Conservation (phyloP, 2,329 filamentous ascomycete species). For the Coniochaeta sp. region DNA sequence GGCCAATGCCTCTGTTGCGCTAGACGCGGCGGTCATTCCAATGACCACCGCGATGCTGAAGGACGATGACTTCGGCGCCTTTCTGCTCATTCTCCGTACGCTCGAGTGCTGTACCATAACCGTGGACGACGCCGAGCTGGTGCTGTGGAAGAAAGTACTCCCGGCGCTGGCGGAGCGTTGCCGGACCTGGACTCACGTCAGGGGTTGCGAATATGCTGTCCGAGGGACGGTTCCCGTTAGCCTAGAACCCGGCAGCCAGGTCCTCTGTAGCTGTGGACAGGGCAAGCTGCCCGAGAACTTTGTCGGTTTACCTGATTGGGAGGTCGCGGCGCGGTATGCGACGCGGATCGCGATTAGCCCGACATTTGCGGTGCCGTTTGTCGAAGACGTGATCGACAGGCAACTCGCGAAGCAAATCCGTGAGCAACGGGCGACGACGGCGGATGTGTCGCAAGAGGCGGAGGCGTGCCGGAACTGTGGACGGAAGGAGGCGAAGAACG, state of each 20-base stretch:
- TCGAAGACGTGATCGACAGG: slow-evolving; percentile 30
- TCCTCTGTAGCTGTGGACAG: slow-evolving; percentile 38
- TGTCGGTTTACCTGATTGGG: slow-evolving; percentile 32
- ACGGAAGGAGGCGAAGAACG: slow-evolving; percentile 19
- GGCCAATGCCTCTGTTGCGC: slow-evolving; percentile 30
- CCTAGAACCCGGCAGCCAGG: slow-evolving; percentile 22
- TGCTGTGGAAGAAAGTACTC: slow-evolving; percentile 38
- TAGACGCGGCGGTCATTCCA: slow-evolving; percentile 40
- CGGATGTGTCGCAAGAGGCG: slow-evolving; percentile 1
- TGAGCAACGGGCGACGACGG: background rate
- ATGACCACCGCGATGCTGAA: slow-evolving; percentile 27
- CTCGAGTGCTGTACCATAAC: slow-evolving; percentile 10
- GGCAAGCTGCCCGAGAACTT: slow-evolving; percentile 33
- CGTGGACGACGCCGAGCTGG: slow-evolving; percentile 48
- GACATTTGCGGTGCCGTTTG: slow-evolving; percentile 34
- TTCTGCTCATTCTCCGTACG: slow-evolving; percentile 20
- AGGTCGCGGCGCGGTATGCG: slow-evolving; percentile 30
- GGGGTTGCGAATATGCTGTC: slow-evolving; percentile 33
- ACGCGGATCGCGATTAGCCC: slow-evolving; percentile 53
- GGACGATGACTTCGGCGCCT: slow-evolving; percentile 26
- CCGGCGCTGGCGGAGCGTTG: slow-evolving; percentile 39
- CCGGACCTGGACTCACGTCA: slow-evolving; percentile 36
- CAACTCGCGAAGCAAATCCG: background rate
- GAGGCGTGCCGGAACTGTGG: slow-evolving; percentile 30
- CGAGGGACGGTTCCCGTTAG: slow-evolving; percentile 29